Evolutionary conservation across 1,284 basidiomycete species (phyloP).

Genomic region (Termitomyces sp.): DNA sequence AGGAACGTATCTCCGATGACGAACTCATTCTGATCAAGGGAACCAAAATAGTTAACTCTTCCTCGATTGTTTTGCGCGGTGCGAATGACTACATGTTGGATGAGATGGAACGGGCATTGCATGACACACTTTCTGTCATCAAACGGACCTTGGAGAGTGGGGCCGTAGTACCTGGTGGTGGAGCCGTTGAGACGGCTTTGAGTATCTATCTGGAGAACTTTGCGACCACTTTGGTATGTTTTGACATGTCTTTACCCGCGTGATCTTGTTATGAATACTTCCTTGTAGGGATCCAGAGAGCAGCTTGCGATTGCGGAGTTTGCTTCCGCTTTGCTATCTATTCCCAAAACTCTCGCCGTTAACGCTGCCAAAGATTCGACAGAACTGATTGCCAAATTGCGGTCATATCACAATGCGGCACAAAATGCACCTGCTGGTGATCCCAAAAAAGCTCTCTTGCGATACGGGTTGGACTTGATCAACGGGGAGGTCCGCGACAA

Average conservation of each 20-base stretch:
- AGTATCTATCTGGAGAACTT: conserved; percentile 99
- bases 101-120: conserved; percentile 97
- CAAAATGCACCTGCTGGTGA: conserved; percentile 89
- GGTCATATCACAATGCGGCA: conserved; percentile 96
- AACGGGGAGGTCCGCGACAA: conserved; percentile 96
- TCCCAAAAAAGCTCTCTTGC: conserved; percentile 91
- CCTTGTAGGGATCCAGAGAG: conserved; percentile 85
- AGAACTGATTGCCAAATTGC: conserved; percentile 93
- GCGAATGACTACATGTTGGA: conserved; percentile 99
- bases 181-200: conserved; percentile 94
- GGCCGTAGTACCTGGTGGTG: conserved; percentile 93
- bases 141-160: conserved; percentile 98
- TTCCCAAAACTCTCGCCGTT: conserved; percentile 95
- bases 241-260: conserved; percentile 1
- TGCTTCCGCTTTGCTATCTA: conserved; percentile 87
- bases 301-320: conserved; percentile 99
- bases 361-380: conserved; percentile 99
- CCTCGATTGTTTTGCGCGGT: conserved; percentile 91
- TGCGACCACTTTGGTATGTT: conserved; percentile 87
- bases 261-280: conserved; percentile 10
- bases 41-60: conserved; percentile 92
- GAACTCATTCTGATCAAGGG: conserved; percentile 97
- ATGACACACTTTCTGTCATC: conserved; percentile 93
- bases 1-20: conserved; percentile 98
- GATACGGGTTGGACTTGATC: conserved; percentile 93